Base-by-base conservation (phyloP, 2,329 filamentous ascomycete genomes). In the Ceratocystis cubensis region DNA sequence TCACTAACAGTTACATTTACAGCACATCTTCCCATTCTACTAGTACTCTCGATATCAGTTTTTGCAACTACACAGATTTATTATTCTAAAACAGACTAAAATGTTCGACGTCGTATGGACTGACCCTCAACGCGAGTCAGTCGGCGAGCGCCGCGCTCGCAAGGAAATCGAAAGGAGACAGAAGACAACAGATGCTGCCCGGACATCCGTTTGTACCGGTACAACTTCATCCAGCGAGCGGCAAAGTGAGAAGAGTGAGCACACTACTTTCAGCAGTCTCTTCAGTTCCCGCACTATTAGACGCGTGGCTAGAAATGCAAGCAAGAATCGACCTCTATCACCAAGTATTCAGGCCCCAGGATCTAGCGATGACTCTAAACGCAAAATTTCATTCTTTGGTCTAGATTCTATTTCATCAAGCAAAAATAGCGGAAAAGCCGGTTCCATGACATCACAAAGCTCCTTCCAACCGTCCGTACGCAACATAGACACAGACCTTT, bases 31-130 rank as follows among this genome's bases (percentile, higher is more conserved):
- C 48, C 22, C 17, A 50, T n/a, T 63, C 20, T 28, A 46, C 25
- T 28, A 44, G 20, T 15, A 4, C 25, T 41, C 57, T 41, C 20
- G n/a, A n/a, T 13, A 17, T 61, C 33, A 41, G 10, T 41, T 41
- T 41, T 41, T 41, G 10, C 37, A 41, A 41, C 37, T 41, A 41
- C 37, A 41, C 33, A 41, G 22, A 25, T 10, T n/a, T 33, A 8
- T 50, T 6, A 10, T 5, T 28, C 48, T 41, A 17, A 15, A 25
- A 65, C 53, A 65, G 28, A 45, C 28, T 25, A 61, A 66, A 57
- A 85, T 85, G 82, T 84, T 83, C 71, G 81, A 84, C 71, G 79
- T 84, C 41, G 74, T 82, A 61, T 85, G 82, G 82, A 81, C 81
- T 3, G 82, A 84, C 66, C 80, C 79, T 25, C 75, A 80, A 63